phyloP scores from a whole-genome alignment of 2,329 filamentous ascomycete genomes.

The Colletotrichum australisinense region DNA sequence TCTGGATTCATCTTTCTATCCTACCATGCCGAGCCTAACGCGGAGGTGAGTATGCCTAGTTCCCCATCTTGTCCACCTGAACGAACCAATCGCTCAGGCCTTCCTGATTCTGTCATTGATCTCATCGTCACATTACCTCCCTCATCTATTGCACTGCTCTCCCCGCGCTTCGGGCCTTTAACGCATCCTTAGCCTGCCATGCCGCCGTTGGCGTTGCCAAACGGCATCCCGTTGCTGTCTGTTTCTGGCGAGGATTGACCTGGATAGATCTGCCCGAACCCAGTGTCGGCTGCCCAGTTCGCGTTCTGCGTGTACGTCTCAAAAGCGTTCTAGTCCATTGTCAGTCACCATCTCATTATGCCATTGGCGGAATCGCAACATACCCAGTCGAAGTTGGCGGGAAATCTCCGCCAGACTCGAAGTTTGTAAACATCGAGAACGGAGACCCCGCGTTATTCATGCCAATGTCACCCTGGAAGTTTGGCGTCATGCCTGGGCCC shows the following conservation, averaged over 20 bases:
- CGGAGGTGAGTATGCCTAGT: conserved; percentile 1
- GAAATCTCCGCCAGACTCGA: conserved; percentile 51
- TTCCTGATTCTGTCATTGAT: conserved; percentile 15
- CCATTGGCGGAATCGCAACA: conserved; percentile 39
- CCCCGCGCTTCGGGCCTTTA: neutral
- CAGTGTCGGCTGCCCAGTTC: conserved; percentile 63
- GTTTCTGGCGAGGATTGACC: conserved; percentile 30
- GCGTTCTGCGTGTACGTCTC: conserved; percentile 68
- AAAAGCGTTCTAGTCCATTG: conserved; percentile 59
- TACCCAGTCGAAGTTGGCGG: conserved; percentile 70
- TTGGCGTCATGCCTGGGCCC: conserved; percentile 47
- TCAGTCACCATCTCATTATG: neutral
- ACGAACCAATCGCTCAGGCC: neutral
- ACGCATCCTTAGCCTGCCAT: conserved; percentile 24
- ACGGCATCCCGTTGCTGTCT: conserved; percentile 19
- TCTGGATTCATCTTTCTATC: neutral
- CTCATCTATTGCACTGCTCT: neutral
- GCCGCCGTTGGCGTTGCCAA: conserved; percentile 6
- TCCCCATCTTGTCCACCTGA: neutral
- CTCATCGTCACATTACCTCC: conserved; percentile 18
- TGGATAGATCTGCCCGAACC: conserved; percentile 58
- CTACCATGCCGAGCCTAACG: conserved; percentile 7
- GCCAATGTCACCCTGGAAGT: conserved; percentile 49
- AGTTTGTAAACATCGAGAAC: conserved; percentile 64
- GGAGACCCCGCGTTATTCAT: conserved; percentile 55